Evolutionary conservation across 73 alveolate species (phyloP).

Genomic region (Paramecium bursaria): DNA sequence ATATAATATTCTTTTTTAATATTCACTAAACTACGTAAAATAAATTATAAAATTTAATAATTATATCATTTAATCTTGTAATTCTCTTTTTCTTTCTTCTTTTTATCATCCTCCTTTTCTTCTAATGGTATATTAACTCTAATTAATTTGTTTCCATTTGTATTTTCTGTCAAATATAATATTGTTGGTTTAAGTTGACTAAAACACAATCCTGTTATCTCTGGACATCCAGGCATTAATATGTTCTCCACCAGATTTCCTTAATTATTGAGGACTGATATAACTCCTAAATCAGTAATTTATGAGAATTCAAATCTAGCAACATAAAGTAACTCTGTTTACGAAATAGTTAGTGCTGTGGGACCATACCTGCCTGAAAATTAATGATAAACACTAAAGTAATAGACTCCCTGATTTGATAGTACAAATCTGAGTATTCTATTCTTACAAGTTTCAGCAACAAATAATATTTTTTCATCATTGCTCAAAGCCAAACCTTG

Average conservation of each 20-base stretch:
- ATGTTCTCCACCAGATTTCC: constrained; percentile 35
- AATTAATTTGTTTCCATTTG: background rate
- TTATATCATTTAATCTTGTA: constrained; percentile 30
- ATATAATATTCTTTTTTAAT: too few species aligned
- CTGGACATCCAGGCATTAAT: constrained; percentile 3
- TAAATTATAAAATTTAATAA: too few species aligned
- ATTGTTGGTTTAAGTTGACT: constrained; percentile 10
- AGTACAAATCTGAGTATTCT: constrained; percentile 93
- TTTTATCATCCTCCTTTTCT: constrained; percentile 41
- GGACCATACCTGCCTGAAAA: constrained; percentile 98
- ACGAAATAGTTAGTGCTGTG: constrained; percentile 76
- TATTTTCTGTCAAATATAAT: constrained; percentile 33
- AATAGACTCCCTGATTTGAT: constrained; percentile 91
- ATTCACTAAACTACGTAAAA: too few species aligned
- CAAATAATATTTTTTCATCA: constrained; percentile 87
- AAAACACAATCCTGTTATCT: constrained; percentile 52
- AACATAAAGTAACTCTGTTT: constrained; percentile 41
- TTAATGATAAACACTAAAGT: constrained; percentile 90
- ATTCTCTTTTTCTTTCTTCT: constrained; percentile 17
- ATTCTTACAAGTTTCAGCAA: constrained; percentile 93
- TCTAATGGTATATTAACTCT: constrained; percentile 27
- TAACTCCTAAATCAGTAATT: constrained; percentile 4
- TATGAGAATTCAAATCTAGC: constrained; percentile 41
- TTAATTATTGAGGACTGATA: constrained; percentile 35
- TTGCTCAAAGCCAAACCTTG: constrained; percentile 85